Conservation (phyloP, 805 yeast species). For the Yarrowia sp. region DNA sequence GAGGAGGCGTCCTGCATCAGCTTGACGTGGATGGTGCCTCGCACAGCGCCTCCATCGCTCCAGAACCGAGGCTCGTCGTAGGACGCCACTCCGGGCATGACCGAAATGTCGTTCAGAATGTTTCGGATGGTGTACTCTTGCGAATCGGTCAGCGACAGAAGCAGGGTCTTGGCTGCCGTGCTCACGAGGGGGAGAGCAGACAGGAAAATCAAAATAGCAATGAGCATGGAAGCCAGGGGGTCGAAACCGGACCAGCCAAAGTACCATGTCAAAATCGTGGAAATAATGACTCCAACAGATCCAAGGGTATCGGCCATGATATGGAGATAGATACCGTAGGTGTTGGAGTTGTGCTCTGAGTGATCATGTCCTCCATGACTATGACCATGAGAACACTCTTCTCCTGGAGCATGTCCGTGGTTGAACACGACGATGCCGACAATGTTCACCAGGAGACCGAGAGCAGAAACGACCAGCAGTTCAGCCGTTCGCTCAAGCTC, state of each 20-base stretch:
- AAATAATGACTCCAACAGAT: constrained; percentile 94
- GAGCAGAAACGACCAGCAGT: constrained; percentile 77
- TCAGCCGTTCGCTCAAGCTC: constrained; percentile 80
- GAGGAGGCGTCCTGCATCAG: constrained; percentile 69
- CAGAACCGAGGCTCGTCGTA: constrained; percentile 92
- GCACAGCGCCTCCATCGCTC: constrained; percentile 63
- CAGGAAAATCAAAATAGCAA: constrained; percentile 77
- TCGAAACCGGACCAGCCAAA: constrained; percentile 84
- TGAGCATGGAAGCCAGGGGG: constrained; percentile 88
- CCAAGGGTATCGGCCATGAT: constrained; percentile 96
- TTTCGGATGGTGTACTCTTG: constrained; percentile 70
- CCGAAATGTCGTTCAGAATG: constrained; percentile 69
- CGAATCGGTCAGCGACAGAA: constrained; percentile 64
- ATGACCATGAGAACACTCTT: constrained; percentile 54
- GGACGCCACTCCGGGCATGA: constrained; percentile 79
- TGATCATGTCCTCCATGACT: constrained; percentile 49
- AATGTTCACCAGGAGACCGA: constrained; percentile 86
- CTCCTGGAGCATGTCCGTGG: constrained; percentile 70
- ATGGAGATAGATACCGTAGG: constrained; percentile 94
- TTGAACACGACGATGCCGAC: constrained; percentile 95
- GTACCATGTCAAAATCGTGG: constrained; percentile 76
- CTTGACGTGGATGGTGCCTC: constrained; percentile 87
- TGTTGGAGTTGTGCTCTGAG: constrained; percentile 61
- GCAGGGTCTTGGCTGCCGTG: constrained; percentile 76
- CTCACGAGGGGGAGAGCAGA: constrained; percentile 86